Evolutionary conservation across 2,329 filamentous ascomycete genomes (phyloP).

Genomic region (Tolypocladium nubicola): DNA sequence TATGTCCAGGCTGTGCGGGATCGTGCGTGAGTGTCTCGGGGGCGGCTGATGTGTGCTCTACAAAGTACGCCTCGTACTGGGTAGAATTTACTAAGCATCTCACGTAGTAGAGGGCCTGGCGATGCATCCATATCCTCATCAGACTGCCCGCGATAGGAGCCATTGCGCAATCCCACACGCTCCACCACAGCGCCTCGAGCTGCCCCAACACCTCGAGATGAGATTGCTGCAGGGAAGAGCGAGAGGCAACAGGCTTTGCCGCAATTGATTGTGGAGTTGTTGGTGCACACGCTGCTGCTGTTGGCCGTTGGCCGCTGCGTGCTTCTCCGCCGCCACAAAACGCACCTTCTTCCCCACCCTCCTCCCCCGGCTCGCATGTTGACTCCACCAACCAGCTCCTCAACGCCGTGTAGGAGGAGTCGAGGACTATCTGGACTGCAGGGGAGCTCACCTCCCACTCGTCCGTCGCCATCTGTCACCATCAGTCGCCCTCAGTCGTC

Average conservation of each 20-base stretch:
- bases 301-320: background rate
- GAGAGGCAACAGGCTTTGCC: background rate
- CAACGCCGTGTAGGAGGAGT: background rate
- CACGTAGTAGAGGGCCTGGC: too few relatives aligned
- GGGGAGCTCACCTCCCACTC: background rate
- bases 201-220: too few relatives aligned
- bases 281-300: background rate
- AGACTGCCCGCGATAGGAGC: too few relatives aligned
- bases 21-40: background rate
- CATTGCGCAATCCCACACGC: too few relatives aligned
- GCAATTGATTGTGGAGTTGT: too few relatives aligned
- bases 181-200: too few relatives aligned
- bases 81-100: background rate
- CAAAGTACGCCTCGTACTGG: too few relatives aligned
- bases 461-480: background rate
- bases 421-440: background rate
- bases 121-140: too few relatives aligned
- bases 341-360: background rate
- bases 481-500: background rate
- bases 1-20: background rate
- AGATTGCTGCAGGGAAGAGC: background rate
- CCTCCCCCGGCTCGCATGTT: background rate
- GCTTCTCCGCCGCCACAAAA: constrained; percentile 1
- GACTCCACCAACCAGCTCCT: background rate
- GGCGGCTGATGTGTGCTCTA: background rate